phyloP scores from a whole-genome alignment of 768 basidiomycete species.

The Polyporus arcularius region DNA sequence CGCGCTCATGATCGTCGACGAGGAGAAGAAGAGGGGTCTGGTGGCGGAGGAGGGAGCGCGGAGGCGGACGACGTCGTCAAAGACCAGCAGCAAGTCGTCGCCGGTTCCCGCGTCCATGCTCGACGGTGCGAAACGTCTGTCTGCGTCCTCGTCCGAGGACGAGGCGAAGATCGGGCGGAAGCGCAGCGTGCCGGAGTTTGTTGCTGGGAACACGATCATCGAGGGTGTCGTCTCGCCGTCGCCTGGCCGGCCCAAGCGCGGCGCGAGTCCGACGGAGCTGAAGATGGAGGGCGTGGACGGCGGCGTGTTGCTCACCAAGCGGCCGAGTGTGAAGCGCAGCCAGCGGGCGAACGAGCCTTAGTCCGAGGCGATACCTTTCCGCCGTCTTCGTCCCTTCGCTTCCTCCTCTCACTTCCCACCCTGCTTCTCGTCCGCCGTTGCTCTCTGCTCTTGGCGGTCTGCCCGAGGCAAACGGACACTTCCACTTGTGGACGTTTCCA shows the following conservation, averaged over 20 bases:
- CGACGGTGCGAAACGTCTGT: conserved; percentile 14
- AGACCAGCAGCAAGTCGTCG: too few species aligned
- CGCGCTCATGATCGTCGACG: conserved; percentile 73
- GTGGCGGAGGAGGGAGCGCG: too few species aligned
- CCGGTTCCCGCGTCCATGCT: neutral
- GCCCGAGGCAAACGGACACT: too few species aligned
- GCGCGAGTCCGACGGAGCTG: conserved; percentile 72
- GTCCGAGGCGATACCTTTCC: conserved; percentile 1
- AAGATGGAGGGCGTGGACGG: conserved; percentile 61
- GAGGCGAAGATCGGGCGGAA: conserved; percentile 9
- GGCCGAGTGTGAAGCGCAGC: conserved; percentile 65
- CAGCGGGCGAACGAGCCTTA: conserved; percentile 23
- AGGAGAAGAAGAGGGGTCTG: conserved; percentile 49
- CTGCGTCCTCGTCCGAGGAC: neutral
- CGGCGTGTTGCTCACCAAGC: conserved; percentile 57
- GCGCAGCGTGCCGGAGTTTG: conserved; percentile 19
- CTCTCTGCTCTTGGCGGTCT: too few species aligned
- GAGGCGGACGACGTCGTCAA: too few species aligned
- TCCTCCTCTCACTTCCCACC: neutral
- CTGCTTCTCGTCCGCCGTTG: too few species aligned
- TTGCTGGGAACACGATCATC: conserved; percentile 13
- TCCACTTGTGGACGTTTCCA: too few species aligned
- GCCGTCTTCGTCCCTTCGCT: neutral
- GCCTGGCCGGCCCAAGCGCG: conserved; percentile 54
- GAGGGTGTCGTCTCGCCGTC: conserved; percentile 14